Percentiles rank a stretch among this genome's conserved stretches.
phyloP scores from a whole-genome alignment of 2,329 filamentous ascomycete species.

The Diaporthe vaccinii region DNA sequence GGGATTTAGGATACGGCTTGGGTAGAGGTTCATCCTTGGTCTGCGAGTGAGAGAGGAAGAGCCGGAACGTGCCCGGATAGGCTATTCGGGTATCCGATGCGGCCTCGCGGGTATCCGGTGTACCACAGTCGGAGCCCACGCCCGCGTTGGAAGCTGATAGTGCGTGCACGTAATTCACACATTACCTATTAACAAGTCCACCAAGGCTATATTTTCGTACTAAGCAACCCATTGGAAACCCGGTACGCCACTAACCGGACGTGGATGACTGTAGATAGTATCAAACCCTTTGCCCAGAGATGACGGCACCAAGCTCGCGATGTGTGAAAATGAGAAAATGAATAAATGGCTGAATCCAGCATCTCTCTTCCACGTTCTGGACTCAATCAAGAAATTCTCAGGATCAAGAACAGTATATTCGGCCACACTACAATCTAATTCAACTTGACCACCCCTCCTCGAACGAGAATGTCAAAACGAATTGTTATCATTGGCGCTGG shows the following conservation, averaged over 20 bases:
- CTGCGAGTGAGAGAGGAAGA: background rate
- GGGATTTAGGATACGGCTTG: background rate
- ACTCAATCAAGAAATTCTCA: background rate
- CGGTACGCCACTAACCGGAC: background rate
- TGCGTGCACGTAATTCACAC: background rate
- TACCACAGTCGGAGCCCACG: background rate
- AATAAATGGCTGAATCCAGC: background rate
- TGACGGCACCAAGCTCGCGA: background rate
- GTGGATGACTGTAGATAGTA: background rate
- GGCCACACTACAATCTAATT: background rate
- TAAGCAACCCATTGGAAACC: background rate
- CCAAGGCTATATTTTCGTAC: background rate
- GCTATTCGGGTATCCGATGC: slow-evolving; percentile 25
- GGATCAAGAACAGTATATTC: background rate
- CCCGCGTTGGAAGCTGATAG: background rate
- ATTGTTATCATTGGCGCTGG: slow-evolving; percentile 13
- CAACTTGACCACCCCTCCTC: background rate
- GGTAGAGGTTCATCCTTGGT: background rate
- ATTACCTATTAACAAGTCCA: background rate
- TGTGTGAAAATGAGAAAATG: background rate
- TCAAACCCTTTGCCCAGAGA: too few relatives aligned
- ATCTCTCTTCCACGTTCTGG: background rate
- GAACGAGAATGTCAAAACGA: background rate
- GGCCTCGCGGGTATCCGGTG: background rate
- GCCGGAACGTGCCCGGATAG: slow-evolving; percentile 10